Evolutionary conservation across 108 stramenopile species (phyloP).

Genomic region (Nitzschia inconspicua): DNA sequence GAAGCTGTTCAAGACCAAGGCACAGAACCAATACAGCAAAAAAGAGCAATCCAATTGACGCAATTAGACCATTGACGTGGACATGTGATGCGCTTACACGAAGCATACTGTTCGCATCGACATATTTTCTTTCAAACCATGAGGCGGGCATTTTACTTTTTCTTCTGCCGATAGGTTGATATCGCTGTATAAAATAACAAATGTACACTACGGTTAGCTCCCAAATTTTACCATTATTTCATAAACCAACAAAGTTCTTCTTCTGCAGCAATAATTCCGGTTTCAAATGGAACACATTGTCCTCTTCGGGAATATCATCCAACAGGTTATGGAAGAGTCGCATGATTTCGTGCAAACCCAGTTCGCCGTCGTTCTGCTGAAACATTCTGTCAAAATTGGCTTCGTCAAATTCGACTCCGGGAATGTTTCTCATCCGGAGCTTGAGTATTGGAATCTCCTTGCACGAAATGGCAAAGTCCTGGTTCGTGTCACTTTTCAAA

Average conservation of each 20-base stretch:
- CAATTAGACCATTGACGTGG: constrained; percentile 12
- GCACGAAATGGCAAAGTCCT: constrained; percentile 11
- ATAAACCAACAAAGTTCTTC: too few species aligned
- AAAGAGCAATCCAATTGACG: constrained; percentile 14
- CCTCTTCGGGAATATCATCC: constrained; percentile 16
- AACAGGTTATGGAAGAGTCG: constrained; percentile 34
- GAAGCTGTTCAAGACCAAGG: not conserved
- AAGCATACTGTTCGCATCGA: too few species aligned
- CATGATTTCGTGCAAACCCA: constrained; percentile 20
- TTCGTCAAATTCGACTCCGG: constrained; percentile 25
- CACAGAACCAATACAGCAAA: not conserved
- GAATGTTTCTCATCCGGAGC: constrained; percentile 11
- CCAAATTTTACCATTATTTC: too few species aligned
- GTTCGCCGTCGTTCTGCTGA: constrained; percentile 1
- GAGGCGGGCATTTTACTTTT: too few species aligned
- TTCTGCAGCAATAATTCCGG: too few species aligned
- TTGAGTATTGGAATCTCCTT: constrained; percentile 22
- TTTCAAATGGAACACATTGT: constrained; percentile 34
- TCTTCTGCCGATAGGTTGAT: too few species aligned
- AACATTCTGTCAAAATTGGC: constrained; percentile 14
- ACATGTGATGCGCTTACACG: not conserved
- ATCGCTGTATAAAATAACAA: too few species aligned
- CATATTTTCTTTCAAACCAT: too few species aligned
- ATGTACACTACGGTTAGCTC: too few species aligned
- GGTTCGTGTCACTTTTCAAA: constrained; percentile 14